Base-by-base conservation (phyloP, 2,329 filamentous ascomycete species). In the Epichloe brachyelytri region DNA sequence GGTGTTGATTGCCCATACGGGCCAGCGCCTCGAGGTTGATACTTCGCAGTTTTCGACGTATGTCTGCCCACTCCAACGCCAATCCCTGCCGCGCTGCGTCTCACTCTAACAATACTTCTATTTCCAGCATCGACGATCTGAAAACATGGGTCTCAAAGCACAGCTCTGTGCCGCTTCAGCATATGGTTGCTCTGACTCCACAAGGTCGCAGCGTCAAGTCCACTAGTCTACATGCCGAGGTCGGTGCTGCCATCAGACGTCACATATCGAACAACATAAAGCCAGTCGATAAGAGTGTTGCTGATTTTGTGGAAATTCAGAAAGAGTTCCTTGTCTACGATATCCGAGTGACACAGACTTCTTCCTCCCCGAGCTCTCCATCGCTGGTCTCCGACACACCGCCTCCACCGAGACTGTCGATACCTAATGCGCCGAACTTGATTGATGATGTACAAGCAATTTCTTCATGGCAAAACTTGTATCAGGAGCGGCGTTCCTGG, bases 321-420 rank as follows among this genome's bases (percentile, higher is more conserved):
- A 86, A 81, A 58, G 89, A 97, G 65, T 82, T 98, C 52, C 97
- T 86, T 65, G 80, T 97, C 49, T 98, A 95, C 68, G 89, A 96
- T 67, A 85, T 89, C 55, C 82, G 83, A 58, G 80, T 85, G 60
- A 81, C 85, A 56, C 76, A 83, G 56, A 67, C 79, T 48, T 69
- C 75, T 46, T 72, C 77, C 48, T 60, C 75, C 7, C 68, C 67
- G 38, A 64, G 68, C 45, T 62, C 71, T 6, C 66, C 71, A 17
- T 68, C 68, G 17, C 65, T 73, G 50, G 64, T 74, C 54, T 68
- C 70, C 60, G 75, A 80, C 51, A 60, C 73, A 54, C 71, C 77
- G 44, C 61, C 72, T 36, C 79, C 76, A 37, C 73, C 71, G 53
- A 75, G 70, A 57, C 85, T 68, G 73, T 72, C 74, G 50, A 68